Percentiles rank a stretch among this genome's conserved stretches.
Evolutionary conservation across 331 rosid genomes (phyloP).

Genomic region (Erythrophleum ivorense): DNA sequence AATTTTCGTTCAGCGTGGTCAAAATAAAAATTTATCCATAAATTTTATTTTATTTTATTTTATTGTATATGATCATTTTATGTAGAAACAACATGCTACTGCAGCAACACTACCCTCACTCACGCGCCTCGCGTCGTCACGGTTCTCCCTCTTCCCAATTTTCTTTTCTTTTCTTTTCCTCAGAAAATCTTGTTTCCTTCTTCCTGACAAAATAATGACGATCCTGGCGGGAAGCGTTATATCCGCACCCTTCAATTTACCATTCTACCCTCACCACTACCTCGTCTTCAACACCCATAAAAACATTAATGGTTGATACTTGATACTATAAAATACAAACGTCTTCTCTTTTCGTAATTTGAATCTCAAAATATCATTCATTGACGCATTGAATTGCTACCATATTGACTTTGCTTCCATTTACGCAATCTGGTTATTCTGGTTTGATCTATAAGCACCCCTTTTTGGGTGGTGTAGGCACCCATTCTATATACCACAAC

Average conservation of each 20-base stretch:
- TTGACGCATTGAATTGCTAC: background rate
- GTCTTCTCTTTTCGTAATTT: background rate
- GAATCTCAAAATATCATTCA: background rate
- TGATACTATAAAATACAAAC: background rate
- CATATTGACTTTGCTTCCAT: background rate
- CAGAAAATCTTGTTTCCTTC: background rate
- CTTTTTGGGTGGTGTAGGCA: too few relatives aligned
- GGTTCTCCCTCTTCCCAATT: background rate
- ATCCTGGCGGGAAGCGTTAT: background rate
- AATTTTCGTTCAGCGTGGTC: too few relatives aligned
- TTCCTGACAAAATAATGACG: background rate
- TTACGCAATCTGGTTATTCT: background rate
- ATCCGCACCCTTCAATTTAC: background rate
- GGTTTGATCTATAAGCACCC: background rate
- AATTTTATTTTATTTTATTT: too few relatives aligned
- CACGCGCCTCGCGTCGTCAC: background rate
- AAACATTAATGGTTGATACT: background rate
- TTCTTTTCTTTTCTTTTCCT: background rate
- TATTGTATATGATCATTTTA: background rate
- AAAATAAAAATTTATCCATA: too few relatives aligned
- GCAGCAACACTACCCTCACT: too few relatives aligned
- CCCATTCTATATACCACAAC: background rate
- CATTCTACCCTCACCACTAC: constrained; percentile 20
- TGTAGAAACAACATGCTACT: background rate
- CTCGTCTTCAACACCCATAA: background rate